Evolutionary conservation across 805 yeast species (phyloP).

Genomic region (Ogataea allantospora): DNA sequence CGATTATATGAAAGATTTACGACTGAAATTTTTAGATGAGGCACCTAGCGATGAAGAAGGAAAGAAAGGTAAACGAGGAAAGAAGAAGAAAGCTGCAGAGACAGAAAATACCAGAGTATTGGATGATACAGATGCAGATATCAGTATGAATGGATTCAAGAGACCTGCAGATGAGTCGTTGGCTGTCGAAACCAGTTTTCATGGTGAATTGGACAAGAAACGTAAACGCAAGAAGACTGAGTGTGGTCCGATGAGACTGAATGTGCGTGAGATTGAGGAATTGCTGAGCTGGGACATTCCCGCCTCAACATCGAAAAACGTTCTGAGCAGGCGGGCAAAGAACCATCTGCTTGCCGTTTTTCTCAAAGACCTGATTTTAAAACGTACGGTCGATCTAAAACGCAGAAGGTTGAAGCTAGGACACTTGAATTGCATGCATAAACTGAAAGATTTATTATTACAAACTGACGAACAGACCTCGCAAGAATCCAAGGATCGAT

Average conservation of each 20-base stretch:
- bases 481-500: not conserved
- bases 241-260: constrained; percentile 23
- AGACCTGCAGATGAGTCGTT: not conserved
- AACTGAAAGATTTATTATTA: constrained; percentile 12
- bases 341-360: constrained; percentile 29
- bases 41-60: constrained; percentile 14
- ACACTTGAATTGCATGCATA: constrained; percentile 24
- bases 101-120: constrained; percentile 2
- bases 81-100: constrained; percentile 13
- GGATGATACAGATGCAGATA: constrained; percentile 6
- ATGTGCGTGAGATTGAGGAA: constrained; percentile 19
- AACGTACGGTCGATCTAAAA: constrained; percentile 22
- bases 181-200: not conserved
- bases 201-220: constrained; percentile 19
- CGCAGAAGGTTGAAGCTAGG: constrained; percentile 24
- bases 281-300: constrained; percentile 26
- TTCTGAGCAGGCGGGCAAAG: constrained; percentile 25
- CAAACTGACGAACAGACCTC: constrained; percentile 9
- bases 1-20: constrained; percentile 44
- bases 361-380: constrained; percentile 25
- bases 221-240: constrained; percentile 7
- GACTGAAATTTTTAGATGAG: constrained; percentile 34
- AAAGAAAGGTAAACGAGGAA: constrained; percentile 4
- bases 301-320: constrained; percentile 26
- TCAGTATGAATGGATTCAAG: constrained; percentile 1